Evolutionary conservation across 345 rosid species (phyloP).

Genomic region (Brassica rapa): DNA sequence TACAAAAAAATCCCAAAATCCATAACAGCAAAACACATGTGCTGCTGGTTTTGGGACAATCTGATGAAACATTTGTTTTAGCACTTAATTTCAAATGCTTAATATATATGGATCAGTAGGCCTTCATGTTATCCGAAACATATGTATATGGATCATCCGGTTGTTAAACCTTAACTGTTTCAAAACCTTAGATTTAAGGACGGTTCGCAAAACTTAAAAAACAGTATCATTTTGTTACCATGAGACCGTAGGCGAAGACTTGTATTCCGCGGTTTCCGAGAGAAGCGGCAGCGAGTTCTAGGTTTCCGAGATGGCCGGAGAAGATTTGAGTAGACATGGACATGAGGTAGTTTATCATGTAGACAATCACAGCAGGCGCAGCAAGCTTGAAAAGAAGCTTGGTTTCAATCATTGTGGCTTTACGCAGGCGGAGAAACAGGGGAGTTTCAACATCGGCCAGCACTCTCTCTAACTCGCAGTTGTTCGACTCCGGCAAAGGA

Average conservation of each 20-base stretch:
- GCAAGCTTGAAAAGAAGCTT: conserved; percentile 51
- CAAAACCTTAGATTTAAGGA: neutral
- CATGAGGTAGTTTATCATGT: conserved; percentile 54
- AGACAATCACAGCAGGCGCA: conserved; percentile 52
- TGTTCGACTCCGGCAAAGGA: neutral
- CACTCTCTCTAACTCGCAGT: conserved; percentile 25
- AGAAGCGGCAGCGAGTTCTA: conserved; percentile 59
- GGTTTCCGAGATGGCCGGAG: conserved; percentile 60
- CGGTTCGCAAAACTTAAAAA: neutral
- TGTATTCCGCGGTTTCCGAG: conserved; percentile 63
- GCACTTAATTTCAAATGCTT: neutral
- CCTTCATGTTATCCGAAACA: neutral
- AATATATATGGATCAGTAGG: neutral
- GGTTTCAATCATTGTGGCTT: conserved; percentile 29
- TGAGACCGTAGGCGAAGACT: conserved; percentile 43
- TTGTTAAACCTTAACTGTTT: neutral
- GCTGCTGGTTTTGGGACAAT: neutral
- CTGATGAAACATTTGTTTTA: neutral
- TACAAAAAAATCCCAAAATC: neutral
- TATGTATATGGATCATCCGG: neutral
- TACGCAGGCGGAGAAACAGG: neutral
- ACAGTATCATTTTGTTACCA: conserved; percentile 15
- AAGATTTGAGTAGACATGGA: conserved; percentile 59
- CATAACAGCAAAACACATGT: neutral
- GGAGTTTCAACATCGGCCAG: conserved; percentile 26